Conservation (phyloP, 768 basidiomycete genomes). For the Amanita rimosa region DNA sequence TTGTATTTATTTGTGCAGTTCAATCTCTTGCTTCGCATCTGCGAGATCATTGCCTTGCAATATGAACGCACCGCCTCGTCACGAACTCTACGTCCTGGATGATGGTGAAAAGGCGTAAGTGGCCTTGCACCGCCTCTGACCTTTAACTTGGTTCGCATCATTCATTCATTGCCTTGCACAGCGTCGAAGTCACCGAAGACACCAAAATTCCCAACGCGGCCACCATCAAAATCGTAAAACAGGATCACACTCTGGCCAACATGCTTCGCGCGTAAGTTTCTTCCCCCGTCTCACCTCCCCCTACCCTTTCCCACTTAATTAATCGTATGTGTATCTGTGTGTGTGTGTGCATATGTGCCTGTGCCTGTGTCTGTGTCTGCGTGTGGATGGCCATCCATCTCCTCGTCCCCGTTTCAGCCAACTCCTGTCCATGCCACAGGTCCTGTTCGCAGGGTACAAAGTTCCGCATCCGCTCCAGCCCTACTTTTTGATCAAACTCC, state of each 20-base stretch:
- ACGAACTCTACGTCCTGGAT: slow-evolving; percentile 83
- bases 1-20: neutral
- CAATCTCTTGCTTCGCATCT: slow-evolving; percentile 15
- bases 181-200: slow-evolving; percentile 87
- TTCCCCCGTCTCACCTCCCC: neutral
- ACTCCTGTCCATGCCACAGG: slow-evolving; percentile 76
- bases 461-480: slow-evolving; percentile 95
- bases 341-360: too few relatives aligned
- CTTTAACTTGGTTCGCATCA: neutral
- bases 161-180: slow-evolving; percentile 18
- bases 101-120: slow-evolving; percentile 93
- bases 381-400: too few relatives aligned
- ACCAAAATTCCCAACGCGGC: slow-evolving; percentile 98
- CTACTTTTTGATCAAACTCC: slow-evolving; percentile 89
- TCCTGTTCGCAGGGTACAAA: slow-evolving; percentile 97
- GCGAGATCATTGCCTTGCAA: too few relatives aligned
- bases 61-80: slow-evolving; percentile 94
- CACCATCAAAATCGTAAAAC: slow-evolving; percentile 88
- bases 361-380: too few relatives aligned
- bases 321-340: too few relatives aligned
- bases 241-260: slow-evolving; percentile 94
- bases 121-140: slow-evolving; percentile 1
- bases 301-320: too few relatives aligned
- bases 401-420: slow-evolving; percentile 49
- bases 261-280: slow-evolving; percentile 78